Evolutionary conservation across 768 basidiomycete species (phyloP).

Genomic region (Melanogaster broomeanus): DNA sequence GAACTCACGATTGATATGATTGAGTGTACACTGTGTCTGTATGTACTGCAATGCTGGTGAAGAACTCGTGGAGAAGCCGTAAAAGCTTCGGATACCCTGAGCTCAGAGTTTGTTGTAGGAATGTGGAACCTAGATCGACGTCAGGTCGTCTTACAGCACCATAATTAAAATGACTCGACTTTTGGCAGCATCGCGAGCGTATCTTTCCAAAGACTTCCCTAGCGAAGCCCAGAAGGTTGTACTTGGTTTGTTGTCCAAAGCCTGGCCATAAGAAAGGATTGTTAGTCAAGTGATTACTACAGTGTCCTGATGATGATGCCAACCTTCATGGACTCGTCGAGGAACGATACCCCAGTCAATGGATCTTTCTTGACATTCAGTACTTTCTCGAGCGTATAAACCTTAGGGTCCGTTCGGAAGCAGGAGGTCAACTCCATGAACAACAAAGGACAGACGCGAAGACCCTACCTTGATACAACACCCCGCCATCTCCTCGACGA

Average conservation of each 20-base stretch:
- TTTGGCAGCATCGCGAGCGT: conserved; percentile 78
- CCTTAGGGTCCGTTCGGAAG: conserved; percentile 44
- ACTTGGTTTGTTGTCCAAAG: conserved; percentile 89
- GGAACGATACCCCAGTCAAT: conserved; percentile 70
- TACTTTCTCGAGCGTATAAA: conserved; percentile 95
- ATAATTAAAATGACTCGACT: conserved; percentile 43
- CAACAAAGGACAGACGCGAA: not conserved
- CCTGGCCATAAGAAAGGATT: too few species aligned
- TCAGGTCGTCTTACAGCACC: conserved; percentile 2
- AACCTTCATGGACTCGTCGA: conserved; percentile 95
- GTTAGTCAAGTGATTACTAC: conserved; percentile 2
- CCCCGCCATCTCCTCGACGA: conserved; percentile 84
- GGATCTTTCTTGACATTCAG: conserved; percentile 86
- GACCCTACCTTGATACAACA: conserved; percentile 81
- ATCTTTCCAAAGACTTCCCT: conserved; percentile 77
- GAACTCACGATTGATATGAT: conserved; percentile 74
- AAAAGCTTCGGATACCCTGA: conserved; percentile 85
- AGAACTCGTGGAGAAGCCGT: conserved; percentile 95
- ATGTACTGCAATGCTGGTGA: conserved; percentile 91
- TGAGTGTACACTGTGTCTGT: conserved; percentile 92
- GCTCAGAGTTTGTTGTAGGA: conserved; percentile 88
- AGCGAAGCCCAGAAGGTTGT: conserved; percentile 89
- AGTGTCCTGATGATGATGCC: conserved; percentile 1
- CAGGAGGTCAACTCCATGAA: not conserved
- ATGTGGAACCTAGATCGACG: conserved; percentile 67